Base-by-base conservation (phyloP, 1,284 basidiomycete genomes). In the Malassezia yamatoensis region DNA sequence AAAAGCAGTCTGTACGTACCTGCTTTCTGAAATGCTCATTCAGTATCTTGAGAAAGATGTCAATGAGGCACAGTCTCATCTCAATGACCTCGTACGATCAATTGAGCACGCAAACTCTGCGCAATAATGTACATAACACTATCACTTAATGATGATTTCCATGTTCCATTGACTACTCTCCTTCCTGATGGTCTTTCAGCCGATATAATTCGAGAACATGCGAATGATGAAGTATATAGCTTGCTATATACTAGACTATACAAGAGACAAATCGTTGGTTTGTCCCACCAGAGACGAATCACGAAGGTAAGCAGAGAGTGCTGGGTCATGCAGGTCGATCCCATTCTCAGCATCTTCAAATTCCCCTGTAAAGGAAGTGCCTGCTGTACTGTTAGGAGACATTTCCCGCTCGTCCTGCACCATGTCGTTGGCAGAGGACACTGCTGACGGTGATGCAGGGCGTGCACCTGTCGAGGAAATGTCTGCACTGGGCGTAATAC, bases 281-380 rank as follows among this genome's bases (percentile, higher is more conserved):
- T 36, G 45, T 8, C 29, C 32, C 24, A 47, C 24, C 10, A 47
- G 12, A 10, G 45, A 12, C 45, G 45, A 5, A 36, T 47, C 45
- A 16, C 35, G 11, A 21, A 35, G 33, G 13, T 47, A 47, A 2
- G 45, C 33, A 9, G 45, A 47, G 15, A 47, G 12, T 10, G 45
- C 45, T 18, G 34, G 12, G n/a, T 47, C 45, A 36, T 34, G 45
- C 3, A 47, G 15, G 24, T 47, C 45, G 33, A 51, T 47, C 15
- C 49, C 50, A n/a, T 57, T 45, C 47, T 66, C 68, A 16, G 59
- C 62, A 36, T 69, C 67, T 50, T 72, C 67, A 56, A 65, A 72
- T 34, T 71, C 69, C n/a, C 62, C 54, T 5, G 61, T 67, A 32
- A 36, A 32, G 13, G 54, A 56, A 10, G 54, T 46, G 29, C 54